Base-by-base conservation (phyloP, 352 stramenopile species). In the Globisporangium takayamanum region DNA sequence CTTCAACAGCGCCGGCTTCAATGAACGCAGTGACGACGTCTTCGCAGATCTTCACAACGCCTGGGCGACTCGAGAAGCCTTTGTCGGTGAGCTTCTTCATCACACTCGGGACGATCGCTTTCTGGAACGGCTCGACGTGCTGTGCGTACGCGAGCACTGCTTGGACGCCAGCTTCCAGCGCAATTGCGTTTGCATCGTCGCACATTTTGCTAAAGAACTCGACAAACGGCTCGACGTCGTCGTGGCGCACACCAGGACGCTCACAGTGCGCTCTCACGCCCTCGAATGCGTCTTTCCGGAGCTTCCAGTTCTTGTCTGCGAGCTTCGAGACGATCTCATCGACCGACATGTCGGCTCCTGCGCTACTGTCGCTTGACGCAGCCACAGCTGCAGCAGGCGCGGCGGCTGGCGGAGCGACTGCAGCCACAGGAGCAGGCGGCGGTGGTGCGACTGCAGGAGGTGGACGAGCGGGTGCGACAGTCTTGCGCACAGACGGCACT, bases 261-360 rank as follows among this genome's bases (percentile, higher is more conserved):
- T 92, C 82, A 39, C 84, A 88, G 41, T 78, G 53, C 12, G 66
- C 58, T 52, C 90, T 95, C 49, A 91, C 62, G 41, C 88, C 59
- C 25, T 94, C 86, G 55, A 84, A 94, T 0, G 69, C 86, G 66
- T 89, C 78, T 74, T 94, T 95, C 8, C 86, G 74, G 16, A 86
- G 61, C 70, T 93, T 94, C 86, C 86, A 95, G 67, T 89, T 92
- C 67, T 92, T 94, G 55, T 95, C 84, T 15, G 68, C 71, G 50
- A 93, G 22, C 52, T 89, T 79, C 15, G 69, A 64, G 30, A 89
- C 50, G 3, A 93, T 46, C 5, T 50, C 62, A 7, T 90, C 80
- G 10, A 90, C 62, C 20, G 70, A 65, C 12, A 71, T 63, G 20
- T 73, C 68, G 0, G 59, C 57, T 11, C 22, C 51, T 20, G 37